Percentiles rank a stretch among this genome's conserved stretches.
Evolutionary conservation across 2,329 filamentous ascomycete genomes (phyloP).

Genomic region (Lecanicillium sp.): DNA sequence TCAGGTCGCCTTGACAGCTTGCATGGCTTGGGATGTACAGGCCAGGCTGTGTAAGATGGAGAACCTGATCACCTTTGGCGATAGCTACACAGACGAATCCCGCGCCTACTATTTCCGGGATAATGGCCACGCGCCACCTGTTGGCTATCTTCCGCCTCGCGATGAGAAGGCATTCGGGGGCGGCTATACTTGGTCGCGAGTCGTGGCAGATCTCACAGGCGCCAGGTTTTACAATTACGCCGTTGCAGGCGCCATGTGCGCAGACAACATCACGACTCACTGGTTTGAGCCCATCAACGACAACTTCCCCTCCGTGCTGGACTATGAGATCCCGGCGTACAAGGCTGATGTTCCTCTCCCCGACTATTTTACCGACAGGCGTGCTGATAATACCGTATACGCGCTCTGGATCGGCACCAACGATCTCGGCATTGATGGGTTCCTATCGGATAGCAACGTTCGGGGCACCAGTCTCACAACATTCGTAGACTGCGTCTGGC

Average conservation of each 20-base stretch:
- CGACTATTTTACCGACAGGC: constrained; percentile 35
- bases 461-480: constrained; percentile 51
- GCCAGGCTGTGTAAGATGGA: constrained; percentile 32
- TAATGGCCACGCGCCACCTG: constrained; percentile 52
- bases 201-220: constrained; percentile 52
- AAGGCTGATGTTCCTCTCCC: constrained; percentile 37
- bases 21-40: constrained; percentile 8
- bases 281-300: constrained; percentile 40
- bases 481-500: constrained; percentile 62
- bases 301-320: constrained; percentile 53
- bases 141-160: constrained; percentile 40
- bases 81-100: constrained; percentile 70
- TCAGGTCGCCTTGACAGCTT: neutral
- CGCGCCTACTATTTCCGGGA: constrained; percentile 58
- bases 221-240: constrained; percentile 61
- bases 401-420: constrained; percentile 78
- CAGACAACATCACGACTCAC: constrained; percentile 57
- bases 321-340: constrained; percentile 54
- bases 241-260: constrained; percentile 64
- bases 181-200: constrained; percentile 62
- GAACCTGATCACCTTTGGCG: constrained; percentile 62
- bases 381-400: constrained; percentile 58
- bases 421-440: constrained; percentile 59
- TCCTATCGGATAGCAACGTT: constrained; percentile 58
- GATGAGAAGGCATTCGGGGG: constrained; percentile 52